Conservation (phyloP, 2,329 filamentous ascomycete species). For the Talaromyces verruculosus region DNA sequence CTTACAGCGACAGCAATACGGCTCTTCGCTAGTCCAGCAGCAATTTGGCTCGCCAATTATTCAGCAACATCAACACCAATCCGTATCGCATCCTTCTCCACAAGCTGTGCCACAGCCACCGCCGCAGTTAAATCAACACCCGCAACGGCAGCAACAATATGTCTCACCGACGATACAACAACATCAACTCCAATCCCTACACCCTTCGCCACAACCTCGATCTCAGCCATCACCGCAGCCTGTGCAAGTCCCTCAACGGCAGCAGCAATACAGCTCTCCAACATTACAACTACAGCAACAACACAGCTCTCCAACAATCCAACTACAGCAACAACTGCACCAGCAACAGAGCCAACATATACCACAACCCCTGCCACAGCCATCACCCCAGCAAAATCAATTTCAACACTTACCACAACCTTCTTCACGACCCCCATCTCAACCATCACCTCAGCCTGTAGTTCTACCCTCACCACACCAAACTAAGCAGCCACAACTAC, state of each 20-base stretch:
- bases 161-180: conserved; percentile 8
- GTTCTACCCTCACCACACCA: conserved; percentile 19
- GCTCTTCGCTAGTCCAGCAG: conserved; percentile 5
- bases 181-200: conserved; percentile 6
- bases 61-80: conserved; percentile 15
- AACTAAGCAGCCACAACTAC: not conserved
- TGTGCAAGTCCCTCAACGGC: conserved; percentile 16
- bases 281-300: conserved; percentile 6
- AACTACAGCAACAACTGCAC: not conserved
- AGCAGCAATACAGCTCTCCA: conserved; percentile 13
- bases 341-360: not conserved
- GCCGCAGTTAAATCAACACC: conserved; percentile 24
- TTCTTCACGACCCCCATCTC: not conserved
- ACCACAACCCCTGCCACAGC: not conserved
- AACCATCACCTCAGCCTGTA: conserved; percentile 24
- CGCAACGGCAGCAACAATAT: conserved; percentile 20
- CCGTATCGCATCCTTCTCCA: conserved; percentile 15
- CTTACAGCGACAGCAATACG: conserved; percentile 14
- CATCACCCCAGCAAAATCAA: conserved; percentile 7
- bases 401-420: conserved; percentile 9
- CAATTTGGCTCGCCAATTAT: conserved; percentile 32
- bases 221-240: conserved; percentile 24
- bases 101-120: conserved; percentile 28
- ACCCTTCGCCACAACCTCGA: not conserved
- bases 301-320: not conserved